Evolutionary conservation across 148 eudicot species (phyloP).

Genomic region (Chenopodium suecicum): DNA sequence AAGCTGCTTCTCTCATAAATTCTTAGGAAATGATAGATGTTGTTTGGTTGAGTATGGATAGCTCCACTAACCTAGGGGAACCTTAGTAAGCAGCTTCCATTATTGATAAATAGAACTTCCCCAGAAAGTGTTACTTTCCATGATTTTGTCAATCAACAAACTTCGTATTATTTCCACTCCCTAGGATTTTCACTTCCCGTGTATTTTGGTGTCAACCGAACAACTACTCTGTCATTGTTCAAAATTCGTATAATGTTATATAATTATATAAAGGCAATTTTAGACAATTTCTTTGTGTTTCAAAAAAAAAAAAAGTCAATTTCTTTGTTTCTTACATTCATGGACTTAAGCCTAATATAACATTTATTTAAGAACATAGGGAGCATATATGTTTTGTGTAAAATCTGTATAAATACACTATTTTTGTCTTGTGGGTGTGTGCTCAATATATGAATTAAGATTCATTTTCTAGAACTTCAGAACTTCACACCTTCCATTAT

Average conservation of each 20-base stretch:
- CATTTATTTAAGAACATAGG: not conserved
- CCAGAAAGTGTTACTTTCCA: too few species aligned
- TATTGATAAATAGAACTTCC: too few species aligned
- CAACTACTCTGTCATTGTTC: not conserved
- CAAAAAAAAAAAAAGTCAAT: too few species aligned
- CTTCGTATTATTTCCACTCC: too few species aligned
- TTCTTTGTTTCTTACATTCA: not conserved
- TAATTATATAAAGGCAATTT: not conserved
- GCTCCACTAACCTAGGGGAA: too few species aligned
- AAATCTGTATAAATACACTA: not conserved
- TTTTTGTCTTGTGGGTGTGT: not conserved
- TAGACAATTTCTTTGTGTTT: not conserved
- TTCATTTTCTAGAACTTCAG: conserved; percentile 1
- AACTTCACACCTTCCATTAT: not conserved
- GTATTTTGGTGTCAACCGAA: too few species aligned
- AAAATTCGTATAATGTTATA: not conserved
- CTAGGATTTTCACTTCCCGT: too few species aligned
- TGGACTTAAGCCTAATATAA: not conserved
- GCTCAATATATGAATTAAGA: not conserved
- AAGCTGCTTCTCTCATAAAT: too few species aligned
- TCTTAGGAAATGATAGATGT: too few species aligned
- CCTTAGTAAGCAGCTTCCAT: too few species aligned
- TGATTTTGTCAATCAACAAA: too few species aligned
- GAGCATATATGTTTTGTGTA: not conserved
- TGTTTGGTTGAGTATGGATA: too few species aligned